phyloP scores from a whole-genome alignment of 2,329 filamentous ascomycete genomes.

The Diaporthe sp. region DNA sequence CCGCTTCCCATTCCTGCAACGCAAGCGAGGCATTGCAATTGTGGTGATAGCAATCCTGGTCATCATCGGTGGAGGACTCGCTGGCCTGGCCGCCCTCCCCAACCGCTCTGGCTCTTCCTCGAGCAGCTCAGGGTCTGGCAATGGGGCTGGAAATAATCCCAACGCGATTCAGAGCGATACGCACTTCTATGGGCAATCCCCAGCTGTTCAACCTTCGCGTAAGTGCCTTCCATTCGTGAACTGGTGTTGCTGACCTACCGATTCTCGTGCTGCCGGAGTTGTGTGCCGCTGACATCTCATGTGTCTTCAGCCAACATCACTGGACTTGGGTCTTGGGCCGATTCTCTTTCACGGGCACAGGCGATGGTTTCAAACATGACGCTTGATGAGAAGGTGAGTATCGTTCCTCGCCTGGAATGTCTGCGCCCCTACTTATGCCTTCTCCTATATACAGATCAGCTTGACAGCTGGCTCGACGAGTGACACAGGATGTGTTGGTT shows the following conservation, averaged over 20 bases:
- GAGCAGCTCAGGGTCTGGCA: constrained; percentile 10
- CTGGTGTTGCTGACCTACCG: neutral
- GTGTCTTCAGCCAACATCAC: constrained; percentile 60
- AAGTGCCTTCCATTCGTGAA: constrained; percentile 46
- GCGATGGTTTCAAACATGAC: constrained; percentile 80
- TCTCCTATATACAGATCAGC: constrained; percentile 64
- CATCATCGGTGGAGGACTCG: constrained; percentile 53
- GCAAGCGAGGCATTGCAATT: constrained; percentile 49
- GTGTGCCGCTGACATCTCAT: constrained; percentile 31
- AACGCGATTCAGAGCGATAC: constrained; percentile 56
- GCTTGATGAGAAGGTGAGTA: constrained; percentile 76
- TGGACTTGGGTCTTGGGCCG: constrained; percentile 76
- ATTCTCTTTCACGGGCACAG: constrained; percentile 76
- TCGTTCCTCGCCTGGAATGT: too few species aligned
- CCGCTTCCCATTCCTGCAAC: constrained; percentile 49
- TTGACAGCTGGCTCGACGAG: constrained; percentile 79
- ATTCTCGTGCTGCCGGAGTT: too few species aligned
- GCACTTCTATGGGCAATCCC: constrained; percentile 65
- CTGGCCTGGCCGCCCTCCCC: constrained; percentile 52
- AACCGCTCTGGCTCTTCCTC: constrained; percentile 23
- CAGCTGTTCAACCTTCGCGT: constrained; percentile 67
- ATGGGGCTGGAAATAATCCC: constrained; percentile 26
- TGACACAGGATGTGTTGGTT: constrained; percentile 64
- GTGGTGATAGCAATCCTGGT: constrained; percentile 47
- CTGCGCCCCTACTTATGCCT: neutral